Evolutionary conservation across 805 yeast species (phyloP).

Genomic region (Schizosaccharomyces cryophilus): DNA sequence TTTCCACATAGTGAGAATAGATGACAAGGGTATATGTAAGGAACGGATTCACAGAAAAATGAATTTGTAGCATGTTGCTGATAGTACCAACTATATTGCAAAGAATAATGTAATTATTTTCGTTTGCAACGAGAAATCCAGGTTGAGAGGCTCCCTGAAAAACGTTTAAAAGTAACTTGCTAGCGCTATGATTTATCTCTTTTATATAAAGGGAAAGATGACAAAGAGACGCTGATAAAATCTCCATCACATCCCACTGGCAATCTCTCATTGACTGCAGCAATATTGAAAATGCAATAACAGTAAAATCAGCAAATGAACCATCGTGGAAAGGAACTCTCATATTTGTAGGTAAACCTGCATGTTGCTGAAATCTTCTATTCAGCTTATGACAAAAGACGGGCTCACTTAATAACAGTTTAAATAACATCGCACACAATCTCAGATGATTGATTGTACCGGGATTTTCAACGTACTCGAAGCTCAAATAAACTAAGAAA

Average conservation of each 20-base stretch:
- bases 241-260: constrained; percentile 9
- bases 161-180: constrained; percentile 11
- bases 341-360: constrained; percentile 11
- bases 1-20: neutral
- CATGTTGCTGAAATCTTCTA: constrained; percentile 11
- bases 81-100: neutral
- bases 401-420: constrained; percentile 11
- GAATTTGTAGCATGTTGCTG: neutral
- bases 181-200: constrained; percentile 11
- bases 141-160: constrained; percentile 9
- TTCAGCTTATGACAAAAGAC: constrained; percentile 9
- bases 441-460: constrained; percentile 11
- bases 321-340: constrained; percentile 9
- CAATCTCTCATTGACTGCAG: constrained; percentile 7
- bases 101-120: constrained; percentile 6
- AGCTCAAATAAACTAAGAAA: constrained; percentile 31
- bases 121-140: constrained; percentile 9
- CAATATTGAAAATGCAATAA: constrained; percentile 5
- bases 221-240: constrained; percentile 12
- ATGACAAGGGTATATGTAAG: neutral
- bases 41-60: neutral
- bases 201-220: constrained; percentile 13
- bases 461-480: constrained; percentile 20
- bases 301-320: constrained; percentile 14
- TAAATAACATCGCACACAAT: constrained; percentile 14